Base-by-base conservation (phyloP, 371 early-diverging fungal genomes). In the Phascolomyces articulosus region DNA sequence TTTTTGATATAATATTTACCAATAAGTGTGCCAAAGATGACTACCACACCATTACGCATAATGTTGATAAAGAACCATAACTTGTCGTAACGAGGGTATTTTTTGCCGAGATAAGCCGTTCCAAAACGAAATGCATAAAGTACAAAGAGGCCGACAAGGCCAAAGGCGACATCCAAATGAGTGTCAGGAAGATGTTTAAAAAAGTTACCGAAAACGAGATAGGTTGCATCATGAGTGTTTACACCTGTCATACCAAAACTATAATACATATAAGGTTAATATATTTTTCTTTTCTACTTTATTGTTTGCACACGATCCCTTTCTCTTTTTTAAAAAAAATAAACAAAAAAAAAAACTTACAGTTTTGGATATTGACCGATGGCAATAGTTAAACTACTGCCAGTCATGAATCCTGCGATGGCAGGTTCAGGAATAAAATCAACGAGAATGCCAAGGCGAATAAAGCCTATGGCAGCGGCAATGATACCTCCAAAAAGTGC, bases 401-500 rank as follows among this genome's bases (percentile, higher is more conserved):
- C 91, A 10, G 86, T 78, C 63, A 87, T 90, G 65, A 91, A 91
- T 0, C 91, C 91, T 8, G 84, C 82, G 56, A 91, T 83, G 10
- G 90, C 91, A 6, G 90, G 83, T 9, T 89, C 93, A 3, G 96
- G 92, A 51, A 96, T 93, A 66, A 96, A 94, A 67, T 96, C 95
- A 26, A 95, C 90, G 8, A 96, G 61, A 58, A 93, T 85, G 24
- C 96, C 96, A 10, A 95, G 77, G 6, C 93, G 87, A 38, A 94
- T 70, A 18, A 93, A 68, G 8, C 96, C 94, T 41, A 96, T 72
- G 15, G 78, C 74, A 27, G 87, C 73, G 31, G 89, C 79, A 55
- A 94, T 71, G 49, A 90, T 71, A 13, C 93, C 88, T 18, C 87
- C 70, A 6, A 90, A 71, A 10, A 89, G 62, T 40, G 90, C 85